Evolutionary conservation across 78 protist genomes (phyloP).

Genomic region (Polysphondylium violaceum): DNA sequence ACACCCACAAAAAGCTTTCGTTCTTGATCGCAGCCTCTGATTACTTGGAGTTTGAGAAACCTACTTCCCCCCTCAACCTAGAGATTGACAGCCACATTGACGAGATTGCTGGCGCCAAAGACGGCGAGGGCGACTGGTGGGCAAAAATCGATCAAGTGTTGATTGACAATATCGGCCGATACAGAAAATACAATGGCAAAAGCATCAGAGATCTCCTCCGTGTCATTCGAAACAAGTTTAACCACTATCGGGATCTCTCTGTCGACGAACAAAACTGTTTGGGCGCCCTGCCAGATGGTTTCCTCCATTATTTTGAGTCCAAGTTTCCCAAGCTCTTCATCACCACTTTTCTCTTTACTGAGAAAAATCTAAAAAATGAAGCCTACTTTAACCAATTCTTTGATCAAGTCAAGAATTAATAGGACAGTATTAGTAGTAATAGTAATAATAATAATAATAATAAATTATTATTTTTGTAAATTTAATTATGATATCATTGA

Average conservation of each 20-base stretch:
- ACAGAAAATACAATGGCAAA: slow-evolving; percentile 81
- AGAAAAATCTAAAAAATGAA: slow-evolving; percentile 50
- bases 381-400: slow-evolving; percentile 40
- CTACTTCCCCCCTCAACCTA: slow-evolving; percentile 19
- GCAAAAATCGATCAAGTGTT: slow-evolving; percentile 46
- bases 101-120: slow-evolving; percentile 1
- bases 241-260: slow-evolving; percentile 84
- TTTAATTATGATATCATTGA: too few species aligned
- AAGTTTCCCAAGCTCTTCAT: slow-evolving; percentile 73
- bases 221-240: slow-evolving; percentile 87
- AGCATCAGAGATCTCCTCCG: slow-evolving; percentile 83
- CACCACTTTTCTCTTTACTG: slow-evolving; percentile 32
- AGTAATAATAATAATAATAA: too few species aligned
- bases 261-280: slow-evolving; percentile 46
- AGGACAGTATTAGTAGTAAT: too few species aligned
- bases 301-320: slow-evolving; percentile 69
- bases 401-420: neutral
- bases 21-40: slow-evolving; percentile 87
- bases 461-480: too few species aligned
- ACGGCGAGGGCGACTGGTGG: slow-evolving; percentile 50
- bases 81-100: slow-evolving; percentile 41
- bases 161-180: slow-evolving; percentile 61
- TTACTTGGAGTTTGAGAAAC: slow-evolving; percentile 69
- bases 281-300: slow-evolving; percentile 88
- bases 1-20: slow-evolving; percentile 25